Conservation (phyloP, 2,329 filamentous ascomycete genomes). For the Ceratocystis variospora region DNA sequence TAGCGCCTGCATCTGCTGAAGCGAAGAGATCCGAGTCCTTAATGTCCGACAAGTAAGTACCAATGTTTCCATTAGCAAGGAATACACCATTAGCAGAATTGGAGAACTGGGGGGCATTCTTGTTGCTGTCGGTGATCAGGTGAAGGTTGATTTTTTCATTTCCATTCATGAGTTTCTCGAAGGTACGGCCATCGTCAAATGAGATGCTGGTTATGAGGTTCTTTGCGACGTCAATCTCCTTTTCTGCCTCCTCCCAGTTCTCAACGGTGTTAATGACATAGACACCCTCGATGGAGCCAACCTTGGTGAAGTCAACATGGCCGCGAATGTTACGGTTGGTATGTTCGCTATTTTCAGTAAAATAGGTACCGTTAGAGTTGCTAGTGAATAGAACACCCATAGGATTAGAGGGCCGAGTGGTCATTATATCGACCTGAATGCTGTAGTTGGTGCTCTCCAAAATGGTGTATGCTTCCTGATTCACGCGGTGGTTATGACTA, state of each 20-base stretch:
- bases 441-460: slow-evolving; percentile 96
- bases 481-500: slow-evolving; percentile 53
- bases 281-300: slow-evolving; percentile 80
- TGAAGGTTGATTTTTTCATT: slow-evolving; percentile 69
- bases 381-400: slow-evolving; percentile 90
- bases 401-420: slow-evolving; percentile 45
- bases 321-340: slow-evolving; percentile 70
- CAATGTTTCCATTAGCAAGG: slow-evolving; percentile 88
- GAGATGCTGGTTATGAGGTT: slow-evolving; percentile 70
- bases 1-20: slow-evolving; percentile 79
- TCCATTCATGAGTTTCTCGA: slow-evolving; percentile 55
- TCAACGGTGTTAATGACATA: slow-evolving; percentile 80
- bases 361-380: slow-evolving; percentile 95
- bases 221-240: slow-evolving; percentile 40
- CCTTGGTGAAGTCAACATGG: slow-evolving; percentile 88
- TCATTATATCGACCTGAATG: slow-evolving; percentile 90
- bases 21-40: slow-evolving; percentile 67
- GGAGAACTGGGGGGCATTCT: slow-evolving; percentile 77
- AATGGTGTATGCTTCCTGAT: slow-evolving; percentile 82
- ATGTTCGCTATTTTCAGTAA: slow-evolving; percentile 79
- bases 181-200: slow-evolving; percentile 88
- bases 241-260: slow-evolving; percentile 65
- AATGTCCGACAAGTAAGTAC: slow-evolving; percentile 57
- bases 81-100: slow-evolving; percentile 85
- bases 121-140: slow-evolving; percentile 73